phyloP scores from a whole-genome alignment of 2,329 filamentous ascomycete species.

The Fusarium fracticaudum region DNA sequence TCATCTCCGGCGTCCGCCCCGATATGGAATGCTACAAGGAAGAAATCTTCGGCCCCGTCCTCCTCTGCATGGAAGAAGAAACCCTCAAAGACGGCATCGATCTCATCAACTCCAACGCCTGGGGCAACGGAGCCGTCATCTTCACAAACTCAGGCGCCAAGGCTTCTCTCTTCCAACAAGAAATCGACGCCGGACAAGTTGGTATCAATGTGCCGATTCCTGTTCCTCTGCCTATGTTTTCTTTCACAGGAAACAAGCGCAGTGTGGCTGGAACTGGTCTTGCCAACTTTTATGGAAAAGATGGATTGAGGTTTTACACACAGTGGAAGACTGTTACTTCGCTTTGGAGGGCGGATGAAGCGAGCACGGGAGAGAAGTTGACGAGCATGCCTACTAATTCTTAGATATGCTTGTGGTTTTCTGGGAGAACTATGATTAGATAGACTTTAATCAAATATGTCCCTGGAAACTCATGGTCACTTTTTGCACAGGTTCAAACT shows the following conservation, averaged over 20 bases:
- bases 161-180: constrained; percentile 75
- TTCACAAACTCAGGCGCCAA: constrained; percentile 79
- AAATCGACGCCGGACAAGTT: constrained; percentile 83
- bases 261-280: constrained; percentile 86
- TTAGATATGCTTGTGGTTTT: not conserved
- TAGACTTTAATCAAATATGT: not conserved
- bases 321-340: constrained; percentile 94
- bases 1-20: constrained; percentile 78
- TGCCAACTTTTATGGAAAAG: constrained; percentile 90
- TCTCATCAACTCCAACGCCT: constrained; percentile 81
- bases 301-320: constrained; percentile 88
- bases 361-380: constrained; percentile 19
- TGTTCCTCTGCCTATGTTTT: constrained; percentile 71
- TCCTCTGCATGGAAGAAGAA: constrained; percentile 77
- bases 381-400: constrained; percentile 21
- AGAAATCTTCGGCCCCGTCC: constrained; percentile 83
- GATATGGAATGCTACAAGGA: constrained; percentile 82
- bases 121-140: constrained; percentile 82
- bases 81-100: constrained; percentile 80
- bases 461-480: too few species aligned
- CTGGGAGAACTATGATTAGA: too few species aligned
- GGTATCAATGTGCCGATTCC: constrained; percentile 82
- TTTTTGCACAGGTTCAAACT: too few species aligned
- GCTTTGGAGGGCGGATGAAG: constrained; percentile 65
- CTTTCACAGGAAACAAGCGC: constrained; percentile 80